Evolutionary conservation across 2,329 filamentous ascomycete genomes (phyloP), one percentile per base, ranked within the genome.

Genomic region (Blastomyces parvus): DNA sequence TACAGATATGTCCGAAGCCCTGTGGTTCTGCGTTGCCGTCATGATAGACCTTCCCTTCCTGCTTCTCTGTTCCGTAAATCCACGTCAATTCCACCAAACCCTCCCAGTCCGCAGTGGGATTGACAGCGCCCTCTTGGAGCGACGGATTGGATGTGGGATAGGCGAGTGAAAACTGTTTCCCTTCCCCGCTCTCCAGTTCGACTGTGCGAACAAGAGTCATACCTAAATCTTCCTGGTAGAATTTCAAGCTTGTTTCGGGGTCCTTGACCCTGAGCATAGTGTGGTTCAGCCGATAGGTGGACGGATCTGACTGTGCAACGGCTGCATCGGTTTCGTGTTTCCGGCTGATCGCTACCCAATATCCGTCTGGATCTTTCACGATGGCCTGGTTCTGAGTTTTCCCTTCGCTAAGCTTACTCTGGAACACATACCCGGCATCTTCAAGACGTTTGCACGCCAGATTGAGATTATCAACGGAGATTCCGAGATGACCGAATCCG

Each of bases 1-100:
- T 76, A 88, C 91, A 95, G 66, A 97, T 91, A 72, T 97, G 92
- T 0, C 93, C 92, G 68, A 97, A 97, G 0, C 94, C 94, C 75
- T 97, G 91, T 0, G 93, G 93, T 74, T 96, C 82, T 52, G 87
- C 82, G 75, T 99, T 99, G 46, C 94, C 94, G 70, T 96, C 87
- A 77, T 99, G 93, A 74, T 99, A 99, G 73, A 96, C 94, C 67
- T 79, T 79, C 63, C 86, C 84, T 66, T 97, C 89, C 65, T 80
- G 72, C 73, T 93, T 94, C 79, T 97, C 93, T 0, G 79, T 81
- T 38, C 84, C 85, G 66, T 87, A 86, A 70, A 88, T 88, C 88
- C 89, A 96, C 11, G 93, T 97, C 67, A 97, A 78, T 78, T 97
- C 93, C 5, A 97, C 82, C 46, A 97, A 76, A 0, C 93, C 94